Evolutionary conservation across 495 filamentous ascomycete species (phyloP).

Genomic region (Wilcoxina mikolae): DNA sequence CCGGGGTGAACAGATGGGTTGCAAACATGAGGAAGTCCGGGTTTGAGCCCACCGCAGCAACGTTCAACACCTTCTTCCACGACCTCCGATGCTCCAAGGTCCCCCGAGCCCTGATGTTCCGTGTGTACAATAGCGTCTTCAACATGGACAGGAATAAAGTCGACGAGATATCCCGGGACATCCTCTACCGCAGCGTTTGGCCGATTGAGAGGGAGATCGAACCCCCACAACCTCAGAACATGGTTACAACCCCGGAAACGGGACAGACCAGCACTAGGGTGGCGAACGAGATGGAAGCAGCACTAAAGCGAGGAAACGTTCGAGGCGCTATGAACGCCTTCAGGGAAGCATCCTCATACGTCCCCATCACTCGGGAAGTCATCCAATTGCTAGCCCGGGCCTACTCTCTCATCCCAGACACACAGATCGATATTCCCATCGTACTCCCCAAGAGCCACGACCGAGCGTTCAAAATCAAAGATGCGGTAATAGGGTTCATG

Average conservation of each 20-base stretch:
- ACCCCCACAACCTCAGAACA: background rate
- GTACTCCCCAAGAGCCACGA: background rate
- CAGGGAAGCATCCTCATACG: background rate
- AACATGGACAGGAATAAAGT: background rate
- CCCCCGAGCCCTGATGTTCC: background rate
- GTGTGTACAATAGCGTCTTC: conserved; percentile 4
- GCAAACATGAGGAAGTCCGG: conserved; percentile 16
- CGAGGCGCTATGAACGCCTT: background rate
- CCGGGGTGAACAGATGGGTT: conserved; percentile 13
- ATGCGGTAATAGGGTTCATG: background rate
- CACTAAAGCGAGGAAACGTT: background rate
- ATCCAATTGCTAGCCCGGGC: background rate
- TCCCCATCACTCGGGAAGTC: background rate
- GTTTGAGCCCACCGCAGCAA: conserved; percentile 15
- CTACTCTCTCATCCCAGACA: background rate
- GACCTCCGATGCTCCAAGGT: conserved; percentile 11
- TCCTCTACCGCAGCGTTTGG: background rate
- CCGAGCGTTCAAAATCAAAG: background rate
- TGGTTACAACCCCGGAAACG: background rate
- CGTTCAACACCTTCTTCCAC: conserved; percentile 24
- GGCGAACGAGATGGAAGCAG: background rate
- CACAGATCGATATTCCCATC: background rate
- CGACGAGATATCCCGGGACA: conserved; percentile 2
- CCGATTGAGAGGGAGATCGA: background rate
- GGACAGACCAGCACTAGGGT: background rate